Evolutionary conservation across 2,329 filamentous ascomycete genomes (phyloP), one percentile per base, ranked within the genome.

Genomic region (Cladorrhinum sp.): DNA sequence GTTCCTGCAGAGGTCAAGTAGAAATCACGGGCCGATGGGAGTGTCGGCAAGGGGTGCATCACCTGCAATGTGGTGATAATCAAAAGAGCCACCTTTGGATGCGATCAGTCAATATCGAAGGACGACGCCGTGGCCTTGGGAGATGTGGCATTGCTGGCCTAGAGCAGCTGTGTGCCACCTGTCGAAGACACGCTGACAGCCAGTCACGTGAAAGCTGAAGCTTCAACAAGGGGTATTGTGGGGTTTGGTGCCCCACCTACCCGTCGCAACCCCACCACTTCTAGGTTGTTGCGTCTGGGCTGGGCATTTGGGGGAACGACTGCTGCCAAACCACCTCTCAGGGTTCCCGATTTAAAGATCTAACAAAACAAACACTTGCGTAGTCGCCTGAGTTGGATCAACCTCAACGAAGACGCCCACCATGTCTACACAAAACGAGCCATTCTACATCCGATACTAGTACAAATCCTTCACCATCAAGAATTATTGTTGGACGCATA

Each of bases 391-490:
- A 30, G 10, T 30, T 30, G 26, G 26, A 30, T 36, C 33, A 12
- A 36, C 33, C 33, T 16, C 33, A 36, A 36, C 33, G 12, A 28
- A 88, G 67, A 80, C 83, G 77, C 53, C 58, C 66, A 68, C 70
- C 62, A 92, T 89, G 84, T 80, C 89, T 68, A 81, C 84, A 61
- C 76, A 82, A 69, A 89, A 84, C 75, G 93, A 97, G 70, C 88
- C 90, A 7, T 98, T 99, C 75, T 99, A 99, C 73, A 80, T 99
- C 68, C 88, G 95, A 71, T 99, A 99, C 82, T 99, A 99, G 94
- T 97, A 86, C 75, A 90, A 75, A 36, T 16, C 7, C 23, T 18
- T 10, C 2, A 23, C 8, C 0, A 21, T 8, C 8, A 23, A 2
- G 3, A 2, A 1, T 33, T n/a, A 36, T 3, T n/a, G 2, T 28